phyloP scores from a whole-genome alignment of 2,329 filamentous ascomycete genomes.

The Xylariaceae sp. region DNA sequence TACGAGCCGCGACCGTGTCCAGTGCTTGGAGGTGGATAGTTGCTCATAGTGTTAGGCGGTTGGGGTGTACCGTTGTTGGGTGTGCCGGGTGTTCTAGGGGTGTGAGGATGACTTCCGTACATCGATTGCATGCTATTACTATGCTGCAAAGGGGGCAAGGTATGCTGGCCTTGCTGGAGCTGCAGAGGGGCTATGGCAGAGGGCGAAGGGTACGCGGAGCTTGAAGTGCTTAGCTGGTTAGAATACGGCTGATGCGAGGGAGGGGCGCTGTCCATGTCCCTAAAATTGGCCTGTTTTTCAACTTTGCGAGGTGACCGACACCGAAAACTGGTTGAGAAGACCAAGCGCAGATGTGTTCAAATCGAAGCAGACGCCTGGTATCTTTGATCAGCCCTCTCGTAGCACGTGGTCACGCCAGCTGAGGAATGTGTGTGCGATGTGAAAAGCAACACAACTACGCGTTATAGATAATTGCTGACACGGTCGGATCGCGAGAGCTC shows the following conservation, averaged over 20 bases:
- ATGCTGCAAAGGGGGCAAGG: conserved; percentile 52
- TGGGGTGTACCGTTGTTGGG: conserved; percentile 52
- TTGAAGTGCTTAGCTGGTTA: conserved; percentile 54
- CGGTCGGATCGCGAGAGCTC: conserved; percentile 18
- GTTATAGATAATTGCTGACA: conserved; percentile 10
- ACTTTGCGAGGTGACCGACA: no score
- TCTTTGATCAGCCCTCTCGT: conserved; percentile 3
- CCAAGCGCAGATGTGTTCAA: no score
- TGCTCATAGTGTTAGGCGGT: conserved; percentile 48
- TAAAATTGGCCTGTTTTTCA: no score
- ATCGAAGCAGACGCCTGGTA: no score
- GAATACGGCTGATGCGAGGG: conserved; percentile 41
- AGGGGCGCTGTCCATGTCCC: conserved; percentile 50
- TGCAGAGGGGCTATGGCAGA: conserved; percentile 51
- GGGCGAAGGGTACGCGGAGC: conserved; percentile 49
- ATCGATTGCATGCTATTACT: conserved; percentile 47
- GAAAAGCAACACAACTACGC: conserved; percentile 16
- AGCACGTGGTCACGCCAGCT: conserved; percentile 11
- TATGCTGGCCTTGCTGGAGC: conserved; percentile 47
- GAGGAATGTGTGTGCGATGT: conserved; percentile 8
- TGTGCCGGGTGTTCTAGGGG: conserved; percentile 59
- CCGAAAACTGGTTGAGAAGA: no score
- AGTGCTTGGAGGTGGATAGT: conserved; percentile 28
- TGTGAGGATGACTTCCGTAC: conserved; percentile 59
- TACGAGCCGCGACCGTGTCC: conserved; percentile 45